These are phyloP conservation scores for Phytopythium montanum DNA, from an alignment of 352 stramenopile genomes.

Conservation along the genomic window DNA sequence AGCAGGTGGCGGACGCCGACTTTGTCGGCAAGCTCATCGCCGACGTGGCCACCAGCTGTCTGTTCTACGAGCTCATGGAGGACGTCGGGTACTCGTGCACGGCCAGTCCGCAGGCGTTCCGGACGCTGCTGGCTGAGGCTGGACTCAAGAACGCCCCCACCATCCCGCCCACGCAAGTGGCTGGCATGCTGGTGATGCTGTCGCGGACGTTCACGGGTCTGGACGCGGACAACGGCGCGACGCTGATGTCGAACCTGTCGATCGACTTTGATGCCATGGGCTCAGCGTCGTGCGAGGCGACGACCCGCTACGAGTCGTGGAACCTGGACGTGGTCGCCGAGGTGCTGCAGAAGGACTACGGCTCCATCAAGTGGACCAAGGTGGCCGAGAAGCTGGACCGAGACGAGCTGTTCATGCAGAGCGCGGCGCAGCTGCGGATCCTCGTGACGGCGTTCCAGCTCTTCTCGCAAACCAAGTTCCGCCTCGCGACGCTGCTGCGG, in stretches of 20 bases:
- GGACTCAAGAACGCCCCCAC: constrained; percentile 74
- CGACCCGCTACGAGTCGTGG: constrained; percentile 49
- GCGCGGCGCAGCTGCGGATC: constrained; percentile 57
- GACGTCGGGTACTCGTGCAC: constrained; percentile 88
- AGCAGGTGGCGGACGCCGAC: constrained; percentile 50
- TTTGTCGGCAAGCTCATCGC: constrained; percentile 72
- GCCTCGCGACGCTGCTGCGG: constrained; percentile 60
- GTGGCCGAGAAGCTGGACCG: constrained; percentile 84
- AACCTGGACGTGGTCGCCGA: constrained; percentile 85
- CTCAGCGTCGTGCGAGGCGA: constrained; percentile 20
- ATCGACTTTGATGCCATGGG: constrained; percentile 64
- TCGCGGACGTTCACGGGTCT: constrained; percentile 73
- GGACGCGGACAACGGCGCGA: constrained; percentile 63
- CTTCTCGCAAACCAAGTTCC: constrained; percentile 81
- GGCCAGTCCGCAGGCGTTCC: constrained; percentile 72
- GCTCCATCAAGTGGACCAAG: constrained; percentile 84
- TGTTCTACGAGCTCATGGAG: constrained; percentile 91
- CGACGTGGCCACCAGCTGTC: constrained; percentile 70
- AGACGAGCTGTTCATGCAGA: constrained; percentile 66
- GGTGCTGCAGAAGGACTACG: constrained; percentile 82
- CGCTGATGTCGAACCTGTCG: constrained; percentile 76
- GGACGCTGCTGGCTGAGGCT: constrained; percentile 78
- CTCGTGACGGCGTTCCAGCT: constrained; percentile 77
- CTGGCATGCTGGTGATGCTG: constrained; percentile 88
- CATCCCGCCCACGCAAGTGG: constrained; percentile 83